Evolutionary conservation across 1,284 basidiomycete species (phyloP).

Genomic region (Stereum hirsutum): DNA sequence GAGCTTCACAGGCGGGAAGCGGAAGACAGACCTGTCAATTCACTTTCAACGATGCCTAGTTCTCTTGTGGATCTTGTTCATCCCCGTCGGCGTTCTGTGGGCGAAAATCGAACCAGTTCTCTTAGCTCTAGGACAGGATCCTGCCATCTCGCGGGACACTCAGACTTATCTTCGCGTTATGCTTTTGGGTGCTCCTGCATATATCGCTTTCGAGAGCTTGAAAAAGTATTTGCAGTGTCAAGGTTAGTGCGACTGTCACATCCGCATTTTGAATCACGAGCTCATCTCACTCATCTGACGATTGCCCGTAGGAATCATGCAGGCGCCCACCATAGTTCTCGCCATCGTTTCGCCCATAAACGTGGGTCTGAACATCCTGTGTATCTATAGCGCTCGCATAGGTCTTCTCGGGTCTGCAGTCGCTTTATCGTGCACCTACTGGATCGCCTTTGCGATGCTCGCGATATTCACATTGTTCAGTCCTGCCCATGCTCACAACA

Average conservation of each 20-base stretch:
- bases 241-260: slow-evolving; percentile 33
- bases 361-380: slow-evolving; percentile 42
- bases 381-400: slow-evolving; percentile 53
- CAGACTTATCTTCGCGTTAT: slow-evolving; percentile 57
- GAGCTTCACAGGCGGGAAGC: slow-evolving; percentile 55
- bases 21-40: slow-evolving; percentile 50
- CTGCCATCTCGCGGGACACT: slow-evolving; percentile 43
- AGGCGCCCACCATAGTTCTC: slow-evolving; percentile 56
- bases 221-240: slow-evolving; percentile 77
- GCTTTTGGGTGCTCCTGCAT: slow-evolving; percentile 57
- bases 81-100: slow-evolving; percentile 58
- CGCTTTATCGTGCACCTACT: slow-evolving; percentile 61
- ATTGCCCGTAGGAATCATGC: slow-evolving; percentile 54
- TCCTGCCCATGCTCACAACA: slow-evolving; percentile 41
- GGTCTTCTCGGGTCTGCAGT: slow-evolving; percentile 56
- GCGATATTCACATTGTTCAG: slow-evolving; percentile 38
- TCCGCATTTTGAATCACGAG: neutral
- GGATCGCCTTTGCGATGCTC: slow-evolving; percentile 53
- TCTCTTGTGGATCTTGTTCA: slow-evolving; percentile 50
- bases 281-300: slow-evolving; percentile 1
- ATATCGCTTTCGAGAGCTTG: slow-evolving; percentile 67
- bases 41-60: slow-evolving; percentile 62
- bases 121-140: slow-evolving; percentile 53
- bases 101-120: slow-evolving; percentile 49
- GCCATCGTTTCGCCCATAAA: slow-evolving; percentile 55